phyloP scores from a whole-genome alignment of 2,329 filamentous ascomycete genomes.

The Amauroascus verrucosus region DNA sequence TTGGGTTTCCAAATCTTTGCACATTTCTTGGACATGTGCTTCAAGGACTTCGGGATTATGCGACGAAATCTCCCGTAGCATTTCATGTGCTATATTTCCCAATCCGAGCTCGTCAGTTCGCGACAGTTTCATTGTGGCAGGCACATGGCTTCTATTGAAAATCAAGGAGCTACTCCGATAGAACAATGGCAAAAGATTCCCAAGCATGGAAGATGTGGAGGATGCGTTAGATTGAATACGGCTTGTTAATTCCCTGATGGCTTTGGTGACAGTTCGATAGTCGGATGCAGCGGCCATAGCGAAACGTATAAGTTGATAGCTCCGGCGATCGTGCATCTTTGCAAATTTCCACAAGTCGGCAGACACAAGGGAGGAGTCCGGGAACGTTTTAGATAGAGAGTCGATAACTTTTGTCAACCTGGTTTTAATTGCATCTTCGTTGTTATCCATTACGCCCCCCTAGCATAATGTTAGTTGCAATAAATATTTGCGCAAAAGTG shows the following conservation, averaged over 20 bases:
- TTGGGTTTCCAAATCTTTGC: constrained; percentile 71
- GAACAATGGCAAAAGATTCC: constrained; percentile 70
- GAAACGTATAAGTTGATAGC: constrained; percentile 80
- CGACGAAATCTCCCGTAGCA: constrained; percentile 85
- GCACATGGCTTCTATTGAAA: constrained; percentile 89
- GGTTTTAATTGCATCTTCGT: constrained; percentile 55
- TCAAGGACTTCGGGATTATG: constrained; percentile 85
- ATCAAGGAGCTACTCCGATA: constrained; percentile 76
- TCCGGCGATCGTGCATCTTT: constrained; percentile 78
- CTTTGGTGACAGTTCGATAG: constrained; percentile 80
- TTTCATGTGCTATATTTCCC: constrained; percentile 69
- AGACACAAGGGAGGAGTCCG: constrained; percentile 61
- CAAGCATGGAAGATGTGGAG: constrained; percentile 50
- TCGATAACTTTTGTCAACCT: constrained; percentile 63
- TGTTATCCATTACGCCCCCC: constrained; percentile 64
- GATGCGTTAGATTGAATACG: constrained; percentile 59
- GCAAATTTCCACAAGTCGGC: constrained; percentile 82
- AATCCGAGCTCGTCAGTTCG: constrained; percentile 72
- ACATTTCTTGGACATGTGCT: constrained; percentile 82
- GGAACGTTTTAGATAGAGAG: constrained; percentile 62
- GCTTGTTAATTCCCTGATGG: constrained; percentile 80
- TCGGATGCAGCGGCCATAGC: constrained; percentile 77
- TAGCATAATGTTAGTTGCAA: constrained; percentile 12
- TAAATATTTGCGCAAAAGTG: neutral
- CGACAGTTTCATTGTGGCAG: constrained; percentile 78